Evolutionary conservation across 1,284 basidiomycete species (phyloP).

Genomic region (Sporisorium sorghi): DNA sequence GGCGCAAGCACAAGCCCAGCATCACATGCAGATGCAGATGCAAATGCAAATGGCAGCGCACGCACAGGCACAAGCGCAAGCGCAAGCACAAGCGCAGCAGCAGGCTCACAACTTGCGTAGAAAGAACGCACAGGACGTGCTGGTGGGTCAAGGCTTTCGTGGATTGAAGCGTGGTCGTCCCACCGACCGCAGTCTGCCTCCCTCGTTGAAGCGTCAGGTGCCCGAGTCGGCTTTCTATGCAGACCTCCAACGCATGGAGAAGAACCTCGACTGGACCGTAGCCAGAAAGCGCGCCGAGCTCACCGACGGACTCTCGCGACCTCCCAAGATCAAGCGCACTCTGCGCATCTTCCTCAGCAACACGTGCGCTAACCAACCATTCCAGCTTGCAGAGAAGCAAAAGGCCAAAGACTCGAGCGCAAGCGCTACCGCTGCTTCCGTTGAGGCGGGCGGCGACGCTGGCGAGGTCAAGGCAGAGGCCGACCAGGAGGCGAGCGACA

Average conservation of each 20-base stretch:
- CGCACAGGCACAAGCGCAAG: constrained; percentile 44
- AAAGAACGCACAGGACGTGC: constrained; percentile 57
- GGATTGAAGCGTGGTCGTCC: constrained; percentile 78
- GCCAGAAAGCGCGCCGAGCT: constrained; percentile 86
- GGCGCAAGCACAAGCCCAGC: constrained; percentile 56
- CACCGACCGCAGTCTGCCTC: constrained; percentile 82
- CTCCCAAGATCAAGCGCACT: constrained; percentile 77
- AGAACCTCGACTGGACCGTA: constrained; percentile 94
- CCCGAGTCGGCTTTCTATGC: constrained; percentile 80
- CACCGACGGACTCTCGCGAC: constrained; percentile 65
- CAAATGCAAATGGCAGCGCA: constrained; percentile 42
- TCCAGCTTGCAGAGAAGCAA: constrained; percentile 59
- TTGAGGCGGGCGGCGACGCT: constrained; percentile 36
- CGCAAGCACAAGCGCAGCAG: constrained; percentile 58
- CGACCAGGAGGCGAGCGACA: constrained; percentile 23
- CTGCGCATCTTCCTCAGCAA: constrained; percentile 89
- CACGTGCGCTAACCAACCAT: constrained; percentile 81
- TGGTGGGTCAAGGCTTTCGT: constrained; percentile 63
- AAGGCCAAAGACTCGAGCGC: constrained; percentile 47
- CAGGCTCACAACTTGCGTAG: constrained; percentile 46
- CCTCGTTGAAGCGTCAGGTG: constrained; percentile 75
- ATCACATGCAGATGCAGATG: constrained; percentile 41
- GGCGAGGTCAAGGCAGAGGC: constrained; percentile 31
- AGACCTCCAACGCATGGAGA: constrained; percentile 86
- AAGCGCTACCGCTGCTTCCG: constrained; percentile 1